A percentile compares a stretch with the other conserved stretches of the same genome.
Conservation (phyloP, 2,329 filamentous ascomycete species). For the Neurospora sp. region DNA sequence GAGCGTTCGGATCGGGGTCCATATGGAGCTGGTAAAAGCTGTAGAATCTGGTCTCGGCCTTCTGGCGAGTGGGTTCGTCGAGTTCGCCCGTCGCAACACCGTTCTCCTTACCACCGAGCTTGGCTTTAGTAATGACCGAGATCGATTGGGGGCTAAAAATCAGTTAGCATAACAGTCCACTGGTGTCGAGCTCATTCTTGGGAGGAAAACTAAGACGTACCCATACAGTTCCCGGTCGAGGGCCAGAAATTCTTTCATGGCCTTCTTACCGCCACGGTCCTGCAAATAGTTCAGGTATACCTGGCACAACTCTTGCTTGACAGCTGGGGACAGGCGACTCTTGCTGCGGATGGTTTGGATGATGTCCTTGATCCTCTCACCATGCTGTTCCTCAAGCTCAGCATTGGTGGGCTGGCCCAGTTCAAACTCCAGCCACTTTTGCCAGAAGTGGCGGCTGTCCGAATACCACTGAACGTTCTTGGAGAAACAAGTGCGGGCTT, state of each 20-base stretch:
- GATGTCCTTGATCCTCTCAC: constrained; percentile 69
- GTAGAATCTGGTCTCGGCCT: constrained; percentile 40
- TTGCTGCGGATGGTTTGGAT: constrained; percentile 65
- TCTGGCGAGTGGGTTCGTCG: constrained; percentile 39
- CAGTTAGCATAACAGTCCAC: not conserved
- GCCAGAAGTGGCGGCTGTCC: constrained; percentile 83
- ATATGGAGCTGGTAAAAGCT: constrained; percentile 43
- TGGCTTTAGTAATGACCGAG: constrained; percentile 29
- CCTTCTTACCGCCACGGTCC: constrained; percentile 68
- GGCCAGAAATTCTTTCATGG: constrained; percentile 75
- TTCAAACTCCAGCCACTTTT: constrained; percentile 81
- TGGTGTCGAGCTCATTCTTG: not conserved
- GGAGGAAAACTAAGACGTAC: constrained; percentile 32
- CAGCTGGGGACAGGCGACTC: constrained; percentile 55
- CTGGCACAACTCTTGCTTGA: constrained; percentile 66
- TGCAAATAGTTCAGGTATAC: constrained; percentile 77
- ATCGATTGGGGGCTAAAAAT: constrained; percentile 35
- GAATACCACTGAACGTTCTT: constrained; percentile 76
- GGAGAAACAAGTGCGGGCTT: constrained; percentile 73
- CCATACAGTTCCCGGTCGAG: constrained; percentile 85
- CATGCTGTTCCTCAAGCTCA: constrained; percentile 54
- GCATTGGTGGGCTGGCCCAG: constrained; percentile 65
- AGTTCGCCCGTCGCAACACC: constrained; percentile 32
- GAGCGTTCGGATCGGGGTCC: constrained; percentile 35
- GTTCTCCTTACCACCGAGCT: constrained; percentile 34